phyloP scores from a whole-genome alignment of 805 yeast species.

The Sungouiozyma intestinalis region DNA sequence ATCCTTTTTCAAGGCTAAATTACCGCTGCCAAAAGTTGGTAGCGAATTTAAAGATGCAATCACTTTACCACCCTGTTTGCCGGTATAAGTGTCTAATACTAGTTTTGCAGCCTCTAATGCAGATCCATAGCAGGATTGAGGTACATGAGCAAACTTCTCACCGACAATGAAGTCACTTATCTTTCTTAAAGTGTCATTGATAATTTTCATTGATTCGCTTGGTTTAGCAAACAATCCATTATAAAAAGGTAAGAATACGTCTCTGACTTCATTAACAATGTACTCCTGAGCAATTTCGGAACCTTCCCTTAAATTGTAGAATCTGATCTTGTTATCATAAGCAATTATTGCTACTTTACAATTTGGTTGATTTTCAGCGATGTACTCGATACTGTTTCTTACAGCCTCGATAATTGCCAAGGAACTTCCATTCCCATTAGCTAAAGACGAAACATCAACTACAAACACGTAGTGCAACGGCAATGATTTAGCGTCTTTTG shows the following conservation, averaged over 20 bases:
- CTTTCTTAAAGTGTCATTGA: conserved; percentile 56
- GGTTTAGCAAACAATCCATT: conserved; percentile 78
- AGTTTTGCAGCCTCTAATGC: conserved; percentile 61
- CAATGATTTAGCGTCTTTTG: conserved; percentile 30
- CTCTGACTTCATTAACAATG: conserved; percentile 52
- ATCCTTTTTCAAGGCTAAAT: conserved; percentile 34
- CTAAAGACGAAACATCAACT: conserved; percentile 58
- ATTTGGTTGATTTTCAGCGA: conserved; percentile 28
- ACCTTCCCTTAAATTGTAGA: conserved; percentile 53
- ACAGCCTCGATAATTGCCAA: conserved; percentile 59
- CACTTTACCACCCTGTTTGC: conserved; percentile 74
- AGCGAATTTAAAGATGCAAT: conserved; percentile 53
- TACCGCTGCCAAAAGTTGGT: conserved; percentile 79
- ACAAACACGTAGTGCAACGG: conserved; percentile 63
- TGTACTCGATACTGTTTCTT: conserved; percentile 38
- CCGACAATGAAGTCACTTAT: conserved; percentile 30
- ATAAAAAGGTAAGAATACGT: conserved; percentile 60
- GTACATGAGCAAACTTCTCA: conserved; percentile 18
- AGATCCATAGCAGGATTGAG: conserved; percentile 67
- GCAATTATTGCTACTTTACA: conserved; percentile 62
- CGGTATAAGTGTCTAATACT: conserved; percentile 41
- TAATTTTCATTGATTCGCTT: conserved; percentile 46
- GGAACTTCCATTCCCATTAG: conserved; percentile 45
- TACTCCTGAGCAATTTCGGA: conserved; percentile 48
- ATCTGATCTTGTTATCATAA: conserved; percentile 61